These are phyloP conservation scores for Ogataea chonburiensis DNA, from an alignment of 805 yeast genomes.

Conservation along the genomic window DNA sequence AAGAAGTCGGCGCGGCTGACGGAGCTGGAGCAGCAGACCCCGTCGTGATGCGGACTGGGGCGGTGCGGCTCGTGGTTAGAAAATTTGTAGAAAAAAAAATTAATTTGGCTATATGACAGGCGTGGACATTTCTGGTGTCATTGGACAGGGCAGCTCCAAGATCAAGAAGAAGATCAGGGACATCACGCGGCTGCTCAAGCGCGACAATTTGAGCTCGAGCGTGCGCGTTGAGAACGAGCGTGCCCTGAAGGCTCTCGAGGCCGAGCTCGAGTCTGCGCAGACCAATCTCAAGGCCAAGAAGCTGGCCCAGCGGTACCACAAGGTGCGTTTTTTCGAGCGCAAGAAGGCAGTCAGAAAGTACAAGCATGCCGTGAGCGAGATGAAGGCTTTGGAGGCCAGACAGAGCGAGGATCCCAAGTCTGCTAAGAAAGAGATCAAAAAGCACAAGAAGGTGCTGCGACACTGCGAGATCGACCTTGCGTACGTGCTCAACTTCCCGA, in stretches of 20 bases:
- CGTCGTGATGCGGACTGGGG: no score
- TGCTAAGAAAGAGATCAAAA: conserved; percentile 32
- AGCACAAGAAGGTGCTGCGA: conserved; percentile 46
- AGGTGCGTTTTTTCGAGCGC: conserved; percentile 88
- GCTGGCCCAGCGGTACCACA: conserved; percentile 74
- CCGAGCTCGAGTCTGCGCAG: conserved; percentile 45
- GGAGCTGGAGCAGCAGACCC: conserved; percentile 15
- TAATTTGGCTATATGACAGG: conserved; percentile 1
- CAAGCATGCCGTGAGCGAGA: conserved; percentile 46
- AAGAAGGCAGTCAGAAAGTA: conserved; percentile 78
- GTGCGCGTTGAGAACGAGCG: conserved; percentile 48
- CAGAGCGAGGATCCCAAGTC: conserved; percentile 26
- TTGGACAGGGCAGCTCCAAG: conserved; percentile 43
- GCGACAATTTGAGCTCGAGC: conserved; percentile 56
- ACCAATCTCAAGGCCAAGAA: conserved; percentile 40
- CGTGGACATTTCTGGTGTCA: conserved; percentile 32
- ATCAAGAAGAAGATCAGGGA: conserved; percentile 87
- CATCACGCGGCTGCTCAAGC: conserved; percentile 63
- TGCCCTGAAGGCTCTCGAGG: conserved; percentile 45
- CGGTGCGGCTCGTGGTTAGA: conserved; percentile 1
- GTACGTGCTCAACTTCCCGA: conserved; percentile 76
- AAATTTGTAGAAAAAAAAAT: conserved; percentile 4
- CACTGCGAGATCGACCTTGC: conserved; percentile 69
- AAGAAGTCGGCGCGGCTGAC: conserved; percentile 31
- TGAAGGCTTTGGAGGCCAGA: conserved; percentile 35